phyloP scores from a whole-genome alignment of 441 rosid species.

The Populus trichocarpa region DNA sequence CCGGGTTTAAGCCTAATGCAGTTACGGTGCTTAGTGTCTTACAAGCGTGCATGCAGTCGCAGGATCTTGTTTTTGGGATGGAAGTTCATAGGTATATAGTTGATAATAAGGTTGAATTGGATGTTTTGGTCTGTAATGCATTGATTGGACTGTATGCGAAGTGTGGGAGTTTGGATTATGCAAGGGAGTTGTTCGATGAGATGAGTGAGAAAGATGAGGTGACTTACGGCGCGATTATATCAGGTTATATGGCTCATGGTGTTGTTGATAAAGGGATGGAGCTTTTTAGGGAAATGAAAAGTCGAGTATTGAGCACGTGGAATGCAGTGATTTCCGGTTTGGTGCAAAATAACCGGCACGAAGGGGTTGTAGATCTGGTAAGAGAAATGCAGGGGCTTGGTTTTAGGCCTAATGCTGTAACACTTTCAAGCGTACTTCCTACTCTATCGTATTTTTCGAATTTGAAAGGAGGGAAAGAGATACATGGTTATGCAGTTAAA shows the following conservation, averaged over 20 bases:
- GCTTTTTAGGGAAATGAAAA: slow-evolving; percentile 48
- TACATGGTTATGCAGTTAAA: slow-evolving; percentile 64
- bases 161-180: slow-evolving; percentile 80
- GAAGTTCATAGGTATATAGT: slow-evolving; percentile 53
- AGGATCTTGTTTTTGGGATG: slow-evolving; percentile 67
- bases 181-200: slow-evolving; percentile 63
- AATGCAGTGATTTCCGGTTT: slow-evolving; percentile 80
- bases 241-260: slow-evolving; percentile 76
- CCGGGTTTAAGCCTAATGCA: slow-evolving; percentile 51
- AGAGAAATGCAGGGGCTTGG: slow-evolving; percentile 60
- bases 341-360: slow-evolving; percentile 61
- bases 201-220: slow-evolving; percentile 73
- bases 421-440: slow-evolving; percentile 68
- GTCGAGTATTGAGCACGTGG: slow-evolving; percentile 57
- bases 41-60: slow-evolving; percentile 82
- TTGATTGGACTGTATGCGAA: slow-evolving; percentile 72
- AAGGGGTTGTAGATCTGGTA: slow-evolving; percentile 40
- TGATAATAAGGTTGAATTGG: slow-evolving; percentile 47
- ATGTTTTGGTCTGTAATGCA: slow-evolving; percentile 58
- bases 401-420: slow-evolving; percentile 54
- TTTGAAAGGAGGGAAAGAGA: slow-evolving; percentile 72
- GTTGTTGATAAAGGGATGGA: slow-evolving; percentile 53
- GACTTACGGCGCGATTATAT: slow-evolving; percentile 57
- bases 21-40: slow-evolving; percentile 56
- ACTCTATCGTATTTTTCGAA: slow-evolving; percentile 47